Base-by-base conservation (phyloP, 495 filamentous ascomycete species). In the Podospora conica region DNA sequence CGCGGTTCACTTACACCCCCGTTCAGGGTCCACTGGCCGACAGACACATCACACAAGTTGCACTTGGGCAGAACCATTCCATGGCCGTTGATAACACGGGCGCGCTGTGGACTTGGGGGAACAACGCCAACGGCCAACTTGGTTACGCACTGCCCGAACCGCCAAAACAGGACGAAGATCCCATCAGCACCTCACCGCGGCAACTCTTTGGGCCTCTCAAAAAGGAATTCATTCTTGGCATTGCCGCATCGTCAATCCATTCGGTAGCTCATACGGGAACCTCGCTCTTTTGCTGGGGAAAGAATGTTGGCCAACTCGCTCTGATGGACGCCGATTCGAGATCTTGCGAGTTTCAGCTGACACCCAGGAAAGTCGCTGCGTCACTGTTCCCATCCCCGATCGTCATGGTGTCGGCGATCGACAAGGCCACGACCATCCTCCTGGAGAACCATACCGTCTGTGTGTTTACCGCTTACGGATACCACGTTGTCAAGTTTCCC, bases 301-400 rank as follows among this genome's bases (percentile, higher is more conserved):
- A 95, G 76, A 98, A 98, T 69, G 87, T 96, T 68, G 95, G 95
- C 23, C 95, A 98, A 70, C 84, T 98, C 57, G 96, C 95, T 4
- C 80, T 98, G 55, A 90, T 97, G 72, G 96, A 97, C 73, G 93
- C 95, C 12, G 94, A 98, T 76, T 92, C 96, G 53, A 87, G 91
- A 21, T 96, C 93, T 0, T 86, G 97, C 18, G 90, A 93, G 65
- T 79, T 86, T 20, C 95, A 98, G 74, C 82, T 82, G 12, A 89
- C 84, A 1, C 96, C 95, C 12, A 85, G 94, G 53, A 93, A 89
- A 67, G 93, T 98, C 28, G 91, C 92, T 0, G 92, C 91, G 0
- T 93, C 92, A 2, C 82, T 96, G 0, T 93, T 97, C 70, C 88
- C 87, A 15, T 86, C 85, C 9, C 80, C 87, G 0, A 96, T 98